Conservation (phyloP, 75 land plant genomes). For the Azolla pinnata region DNA sequence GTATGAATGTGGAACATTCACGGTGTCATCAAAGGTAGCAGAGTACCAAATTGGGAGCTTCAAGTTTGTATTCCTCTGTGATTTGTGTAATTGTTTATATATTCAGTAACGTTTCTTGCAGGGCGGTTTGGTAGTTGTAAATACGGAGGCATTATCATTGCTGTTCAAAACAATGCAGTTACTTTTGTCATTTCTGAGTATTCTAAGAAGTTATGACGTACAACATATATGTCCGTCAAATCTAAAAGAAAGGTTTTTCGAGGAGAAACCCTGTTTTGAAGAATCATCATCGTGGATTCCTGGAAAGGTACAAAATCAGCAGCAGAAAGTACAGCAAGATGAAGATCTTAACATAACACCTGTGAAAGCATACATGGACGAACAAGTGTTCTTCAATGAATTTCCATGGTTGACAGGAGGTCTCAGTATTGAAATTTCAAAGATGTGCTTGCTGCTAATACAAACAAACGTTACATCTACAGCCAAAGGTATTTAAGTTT, state of each 20-base stretch:
- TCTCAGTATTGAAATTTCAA: not conserved
- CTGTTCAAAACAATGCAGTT: not conserved
- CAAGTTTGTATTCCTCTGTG: too few relatives aligned
- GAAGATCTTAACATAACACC: not conserved
- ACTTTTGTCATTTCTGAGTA: not conserved
- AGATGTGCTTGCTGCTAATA: not conserved
- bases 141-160: not conserved
- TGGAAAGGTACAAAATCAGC: not conserved
- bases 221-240: not conserved
- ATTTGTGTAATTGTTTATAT: too few relatives aligned
- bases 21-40: constrained; percentile 4
- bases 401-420: not conserved
- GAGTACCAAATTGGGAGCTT: too few relatives aligned
- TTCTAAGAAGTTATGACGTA: not conserved
- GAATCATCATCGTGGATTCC: too few relatives aligned
- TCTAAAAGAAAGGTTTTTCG: too few relatives aligned
- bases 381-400: not conserved
- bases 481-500: not conserved
- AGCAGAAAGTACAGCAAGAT: not conserved
- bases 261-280: too few relatives aligned
- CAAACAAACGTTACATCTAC: not conserved
- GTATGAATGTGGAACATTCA: not conserved
- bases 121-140: not conserved
- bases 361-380: not conserved
- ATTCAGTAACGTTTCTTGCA: too few relatives aligned